A percentile compares a stretch with the other conserved stretches of the same genome.
These are phyloP conservation scores for Beauveria rudraprayagi DNA, from an alignment of 2,329 filamentous ascomycete species.

Conservation along the genomic window DNA sequence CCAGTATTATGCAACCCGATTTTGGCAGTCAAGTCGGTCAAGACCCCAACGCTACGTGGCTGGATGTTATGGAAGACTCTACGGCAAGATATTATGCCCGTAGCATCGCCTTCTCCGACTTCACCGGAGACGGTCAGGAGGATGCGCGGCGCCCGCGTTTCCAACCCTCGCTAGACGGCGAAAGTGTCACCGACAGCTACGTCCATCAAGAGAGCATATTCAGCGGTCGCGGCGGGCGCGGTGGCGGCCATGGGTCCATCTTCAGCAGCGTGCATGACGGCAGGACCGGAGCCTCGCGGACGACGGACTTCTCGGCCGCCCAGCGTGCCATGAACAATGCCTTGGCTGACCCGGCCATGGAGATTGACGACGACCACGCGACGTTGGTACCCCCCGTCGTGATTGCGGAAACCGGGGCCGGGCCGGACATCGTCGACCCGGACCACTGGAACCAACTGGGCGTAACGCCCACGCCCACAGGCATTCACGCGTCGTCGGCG, in stretches of 20 bases:
- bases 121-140: background rate
- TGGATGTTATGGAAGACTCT: no score
- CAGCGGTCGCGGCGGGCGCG: background rate
- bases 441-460: background rate
- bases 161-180: background rate
- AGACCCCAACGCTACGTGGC: no score
- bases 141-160: background rate
- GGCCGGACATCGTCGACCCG: background rate
- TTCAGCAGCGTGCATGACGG: slow-evolving; percentile 1
- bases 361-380: background rate
- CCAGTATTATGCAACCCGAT: background rate
- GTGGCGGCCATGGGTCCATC: background rate
- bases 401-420: background rate
- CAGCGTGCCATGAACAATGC: background rate
- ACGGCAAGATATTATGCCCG: background rate
- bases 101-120: background rate
- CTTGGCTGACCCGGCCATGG: background rate
- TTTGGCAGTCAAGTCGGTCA: no score
- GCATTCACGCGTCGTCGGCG: background rate
- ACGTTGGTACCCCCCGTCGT: background rate
- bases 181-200: background rate
- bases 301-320: background rate
- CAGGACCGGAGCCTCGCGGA: background rate
- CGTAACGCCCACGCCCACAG: background rate
- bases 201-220: background rate